Conservation (phyloP, 176 grass and related monocot genomes). For the Lolium perenne region DNA sequence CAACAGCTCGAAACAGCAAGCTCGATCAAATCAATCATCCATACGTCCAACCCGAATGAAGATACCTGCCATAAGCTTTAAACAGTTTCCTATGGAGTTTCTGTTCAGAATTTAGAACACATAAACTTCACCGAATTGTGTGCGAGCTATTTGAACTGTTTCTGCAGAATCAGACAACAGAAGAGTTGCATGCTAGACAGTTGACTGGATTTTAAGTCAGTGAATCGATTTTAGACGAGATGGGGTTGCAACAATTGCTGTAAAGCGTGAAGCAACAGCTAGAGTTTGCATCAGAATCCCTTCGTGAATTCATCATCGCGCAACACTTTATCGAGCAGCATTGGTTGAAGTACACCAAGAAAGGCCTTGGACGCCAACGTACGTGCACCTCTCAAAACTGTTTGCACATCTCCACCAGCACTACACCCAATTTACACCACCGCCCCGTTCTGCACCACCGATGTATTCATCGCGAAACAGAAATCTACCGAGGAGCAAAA, state of each 20-base stretch:
- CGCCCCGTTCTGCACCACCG: constrained; percentile 24
- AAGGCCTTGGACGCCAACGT: background rate
- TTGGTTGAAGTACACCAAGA: background rate
- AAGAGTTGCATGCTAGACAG: background rate
- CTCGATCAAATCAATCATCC: background rate
- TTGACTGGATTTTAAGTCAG: background rate
- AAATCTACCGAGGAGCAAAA: constrained; percentile 16
- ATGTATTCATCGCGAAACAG: background rate
- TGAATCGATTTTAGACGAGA: background rate
- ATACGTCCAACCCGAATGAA: constrained; percentile 8
- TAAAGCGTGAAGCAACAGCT: background rate
- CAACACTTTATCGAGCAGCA: background rate
- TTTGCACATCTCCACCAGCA: constrained; percentile 46
- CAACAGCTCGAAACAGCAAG: constrained; percentile 50
- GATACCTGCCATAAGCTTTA: background rate
- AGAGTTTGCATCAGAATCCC: constrained; percentile 4
- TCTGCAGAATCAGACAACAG: background rate
- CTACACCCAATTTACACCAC: constrained; percentile 63
- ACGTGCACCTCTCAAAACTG: constrained; percentile 36
- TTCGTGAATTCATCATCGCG: background rate
- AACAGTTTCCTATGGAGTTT: background rate
- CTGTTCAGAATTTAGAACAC: background rate
- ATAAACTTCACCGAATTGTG: background rate
- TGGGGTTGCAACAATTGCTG: background rate
- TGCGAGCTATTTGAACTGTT: too few relatives aligned